Evolutionary conservation across 306 rosid species (phyloP).

Genomic region (Casuarina equisetifolia): DNA sequence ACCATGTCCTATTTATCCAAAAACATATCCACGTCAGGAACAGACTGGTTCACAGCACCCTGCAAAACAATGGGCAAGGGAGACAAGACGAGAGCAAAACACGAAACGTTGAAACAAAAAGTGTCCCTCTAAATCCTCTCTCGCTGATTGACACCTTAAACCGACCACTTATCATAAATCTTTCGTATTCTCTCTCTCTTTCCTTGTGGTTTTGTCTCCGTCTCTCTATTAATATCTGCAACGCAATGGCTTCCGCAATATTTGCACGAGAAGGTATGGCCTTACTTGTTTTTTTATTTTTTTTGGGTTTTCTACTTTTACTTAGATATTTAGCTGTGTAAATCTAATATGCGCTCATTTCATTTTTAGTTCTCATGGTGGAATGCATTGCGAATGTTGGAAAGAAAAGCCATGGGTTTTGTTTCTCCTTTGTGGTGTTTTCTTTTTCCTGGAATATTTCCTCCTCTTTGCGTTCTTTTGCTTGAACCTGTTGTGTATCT

Average conservation of each 20-base stretch:
- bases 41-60: background rate
- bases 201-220: background rate
- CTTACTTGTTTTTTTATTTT: background rate
- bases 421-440: background rate
- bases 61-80: background rate
- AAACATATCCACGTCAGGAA: background rate
- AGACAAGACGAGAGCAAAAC: background rate
- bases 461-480: background rate
- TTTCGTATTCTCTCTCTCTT: background rate
- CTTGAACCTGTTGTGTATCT: background rate
- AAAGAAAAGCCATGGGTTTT: conserved; percentile 1
- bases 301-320: background rate
- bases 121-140: background rate
- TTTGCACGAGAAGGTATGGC: conserved; percentile 6
- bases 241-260: background rate
- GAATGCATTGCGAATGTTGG: conserved; percentile 20
- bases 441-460: background rate
- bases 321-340: background rate
- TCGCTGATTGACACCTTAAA: background rate
- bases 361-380: conserved; percentile 2
- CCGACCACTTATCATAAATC: background rate
- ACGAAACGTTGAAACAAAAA: background rate
- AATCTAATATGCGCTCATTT: conserved; percentile 28
- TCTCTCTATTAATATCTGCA: background rate
- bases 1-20: background rate